These are phyloP conservation scores for Cyclotella choctawhatcheeana DNA, from an alignment of 108 stramenopile genomes.

Conservation along the genomic window DNA sequence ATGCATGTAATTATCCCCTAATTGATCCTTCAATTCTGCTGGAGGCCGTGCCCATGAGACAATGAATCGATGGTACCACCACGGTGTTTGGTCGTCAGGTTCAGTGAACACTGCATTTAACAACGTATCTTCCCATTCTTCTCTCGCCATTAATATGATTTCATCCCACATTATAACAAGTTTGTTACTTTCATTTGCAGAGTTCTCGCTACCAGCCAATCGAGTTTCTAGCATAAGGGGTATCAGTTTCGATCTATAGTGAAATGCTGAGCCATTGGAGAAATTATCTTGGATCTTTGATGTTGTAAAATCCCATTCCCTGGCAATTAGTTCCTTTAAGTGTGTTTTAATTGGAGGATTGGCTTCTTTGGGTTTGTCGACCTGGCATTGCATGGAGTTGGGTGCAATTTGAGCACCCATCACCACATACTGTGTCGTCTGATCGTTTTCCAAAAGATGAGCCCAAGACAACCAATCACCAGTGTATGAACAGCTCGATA, in stretches of 20 bases:
- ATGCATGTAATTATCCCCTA: conserved; percentile 6
- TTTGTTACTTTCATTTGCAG: background rate
- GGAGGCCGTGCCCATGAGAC: conserved; percentile 39
- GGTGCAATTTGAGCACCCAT: conserved; percentile 68
- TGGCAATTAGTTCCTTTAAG: conserved; percentile 44
- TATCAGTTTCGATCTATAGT: conserved; percentile 90
- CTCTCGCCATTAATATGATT: conserved; percentile 33
- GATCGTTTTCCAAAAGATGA: background rate
- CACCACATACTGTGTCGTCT: background rate
- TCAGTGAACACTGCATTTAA: conserved; percentile 94
- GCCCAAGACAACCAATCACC: conserved; percentile 45
- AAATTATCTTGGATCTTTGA: conserved; percentile 91
- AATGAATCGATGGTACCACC: conserved; percentile 96
- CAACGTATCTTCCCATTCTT: conserved; percentile 67
- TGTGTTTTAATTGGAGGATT: conserved; percentile 25
- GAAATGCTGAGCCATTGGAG: conserved; percentile 98
- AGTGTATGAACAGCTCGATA: conserved; percentile 6
- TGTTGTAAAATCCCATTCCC: conserved; percentile 91
- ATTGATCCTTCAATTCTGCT: background rate
- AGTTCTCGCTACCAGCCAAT: background rate
- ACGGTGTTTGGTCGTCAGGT: conserved; percentile 96
- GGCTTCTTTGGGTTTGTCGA: background rate
- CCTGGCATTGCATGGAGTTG: background rate
- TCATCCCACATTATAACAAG: background rate
- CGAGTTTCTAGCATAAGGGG: conserved; percentile 45